Evolutionary conservation across 768 basidiomycete genomes (phyloP).

Genomic region (Amanita brunnescens): DNA sequence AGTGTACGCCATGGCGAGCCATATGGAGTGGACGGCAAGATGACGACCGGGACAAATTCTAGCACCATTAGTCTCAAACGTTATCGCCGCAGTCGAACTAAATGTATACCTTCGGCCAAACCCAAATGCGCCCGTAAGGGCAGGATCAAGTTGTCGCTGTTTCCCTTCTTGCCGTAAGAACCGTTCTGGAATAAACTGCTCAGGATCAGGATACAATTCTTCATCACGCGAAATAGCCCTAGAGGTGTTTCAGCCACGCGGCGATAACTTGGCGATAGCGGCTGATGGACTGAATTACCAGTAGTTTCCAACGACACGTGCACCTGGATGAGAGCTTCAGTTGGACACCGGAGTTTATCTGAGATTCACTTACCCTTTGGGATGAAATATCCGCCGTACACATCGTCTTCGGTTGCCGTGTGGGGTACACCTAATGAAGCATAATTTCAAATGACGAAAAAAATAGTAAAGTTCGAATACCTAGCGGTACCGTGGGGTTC

Average conservation of each 20-base stretch:
- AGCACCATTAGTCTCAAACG: neutral
- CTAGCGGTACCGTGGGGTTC: conserved; percentile 27
- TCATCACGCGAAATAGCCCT: conserved; percentile 45
- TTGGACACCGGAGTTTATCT: neutral
- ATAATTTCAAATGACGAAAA: neutral
- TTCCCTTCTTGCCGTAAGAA: conserved; percentile 30
- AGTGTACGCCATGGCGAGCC: conserved; percentile 17
- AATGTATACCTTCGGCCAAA: conserved; percentile 23
- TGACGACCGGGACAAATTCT: conserved; percentile 17
- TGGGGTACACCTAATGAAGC: conserved; percentile 25
- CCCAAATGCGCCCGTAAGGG: conserved; percentile 20
- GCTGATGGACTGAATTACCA: conserved; percentile 15
- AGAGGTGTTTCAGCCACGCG: neutral
- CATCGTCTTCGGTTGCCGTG: conserved; percentile 22
- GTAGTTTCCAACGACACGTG: conserved; percentile 19
- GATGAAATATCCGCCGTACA: conserved; percentile 19
- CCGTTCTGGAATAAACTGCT: conserved; percentile 46
- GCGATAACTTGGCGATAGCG: neutral
- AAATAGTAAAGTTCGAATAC: conserved; percentile 15
- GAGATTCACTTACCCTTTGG: conserved; percentile 14
- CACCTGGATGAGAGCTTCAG: conserved; percentile 10
- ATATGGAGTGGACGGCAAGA: conserved; percentile 18
- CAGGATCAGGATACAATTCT: conserved; percentile 40
- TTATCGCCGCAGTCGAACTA: neutral
- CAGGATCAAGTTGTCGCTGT: conserved; percentile 15